Base-by-base conservation (phyloP, 1,284 basidiomycete species). In the Phylloboletellus chloephorus region DNA sequence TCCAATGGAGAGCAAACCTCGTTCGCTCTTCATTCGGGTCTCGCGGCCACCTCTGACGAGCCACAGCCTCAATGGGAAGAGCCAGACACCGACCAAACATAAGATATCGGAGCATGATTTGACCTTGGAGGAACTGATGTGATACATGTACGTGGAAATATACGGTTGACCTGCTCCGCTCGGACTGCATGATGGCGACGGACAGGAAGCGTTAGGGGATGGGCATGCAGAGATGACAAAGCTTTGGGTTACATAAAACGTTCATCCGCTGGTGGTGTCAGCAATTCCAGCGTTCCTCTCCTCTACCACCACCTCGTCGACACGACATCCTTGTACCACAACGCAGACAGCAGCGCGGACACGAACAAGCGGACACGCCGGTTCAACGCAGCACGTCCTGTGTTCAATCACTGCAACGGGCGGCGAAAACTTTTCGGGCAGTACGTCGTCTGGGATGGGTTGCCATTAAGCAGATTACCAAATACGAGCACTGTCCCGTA, bases 11-110 rank as follows among this genome's bases (percentile, higher is more conserved):
- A 60, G 58, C 43, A 83, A 81, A 52, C 79, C 81, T 3, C 72
- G 77, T 31, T 82, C 81, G 13, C 63, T 65, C 37, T 70, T 85
- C 33, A 86, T 77, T 2, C 69, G 84, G 28, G 68, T 88, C 16
- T 63, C 61, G 3, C 71, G 85, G 22, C 61, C 69, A 3, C 79
- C 79, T 1, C 57, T 84, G 20, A 60, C 68, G 3, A 66, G 62
- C 34, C 65, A 77, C 37, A 73, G 67, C 31, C 56, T 70, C 25
- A 76, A 72, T 31, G 52, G 11, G 3, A 37, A 39, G 2, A 39
- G 54, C 25, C 37, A 38, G 19, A 49, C 47, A 29, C 46, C 58
- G 3, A 58, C 35, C 17, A 47, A 58, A 23, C 46, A 39, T 12
- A 33, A 10, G 7, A 31, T 54, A 10, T 31, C 19, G 35, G 60